phyloP scores from a whole-genome alignment of 352 stramenopile genomes.

The Globisporangium viniferum region DNA sequence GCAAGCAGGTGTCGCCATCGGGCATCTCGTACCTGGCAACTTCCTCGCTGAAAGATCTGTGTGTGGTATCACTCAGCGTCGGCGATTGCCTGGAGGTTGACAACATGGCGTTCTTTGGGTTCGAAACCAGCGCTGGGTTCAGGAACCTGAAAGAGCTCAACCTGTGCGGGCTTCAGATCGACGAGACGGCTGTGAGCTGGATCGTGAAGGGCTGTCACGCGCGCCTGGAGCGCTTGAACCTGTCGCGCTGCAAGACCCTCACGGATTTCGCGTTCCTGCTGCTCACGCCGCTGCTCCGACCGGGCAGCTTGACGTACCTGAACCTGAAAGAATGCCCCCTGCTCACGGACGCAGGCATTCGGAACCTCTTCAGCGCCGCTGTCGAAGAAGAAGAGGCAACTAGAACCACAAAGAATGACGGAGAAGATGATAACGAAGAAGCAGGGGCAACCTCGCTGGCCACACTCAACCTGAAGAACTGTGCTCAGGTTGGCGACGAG shows the following conservation, averaged over 20 bases:
- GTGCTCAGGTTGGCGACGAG: conserved; percentile 39
- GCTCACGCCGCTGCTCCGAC: conserved; percentile 34
- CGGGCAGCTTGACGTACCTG: conserved; percentile 26
- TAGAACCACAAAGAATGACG: background rate
- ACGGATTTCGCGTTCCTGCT: conserved; percentile 61
- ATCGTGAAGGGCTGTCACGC: conserved; percentile 50
- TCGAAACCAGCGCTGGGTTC: conserved; percentile 46
- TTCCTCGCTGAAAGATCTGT: conserved; percentile 29
- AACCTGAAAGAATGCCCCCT: conserved; percentile 44
- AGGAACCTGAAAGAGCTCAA: conserved; percentile 30
- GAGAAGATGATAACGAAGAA: conserved; percentile 23
- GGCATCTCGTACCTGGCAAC: conserved; percentile 54
- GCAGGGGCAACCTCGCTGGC: conserved; percentile 8
- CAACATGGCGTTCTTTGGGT: conserved; percentile 76
- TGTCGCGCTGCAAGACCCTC: conserved; percentile 44
- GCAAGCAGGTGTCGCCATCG: conserved; percentile 62
- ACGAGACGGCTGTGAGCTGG: conserved; percentile 71
- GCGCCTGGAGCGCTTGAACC: conserved; percentile 36
- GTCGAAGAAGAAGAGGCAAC: background rate
- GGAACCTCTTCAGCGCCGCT: conserved; percentile 41
- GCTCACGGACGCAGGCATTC: conserved; percentile 45
- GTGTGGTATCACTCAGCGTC: conserved; percentile 30
- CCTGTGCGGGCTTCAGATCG: conserved; percentile 40
- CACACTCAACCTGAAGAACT: conserved; percentile 59
- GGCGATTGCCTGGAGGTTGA: conserved; percentile 57